Conservation (phyloP, 2,329 filamentous ascomycete species). For the Penicillium fuscoglaucum region DNA sequence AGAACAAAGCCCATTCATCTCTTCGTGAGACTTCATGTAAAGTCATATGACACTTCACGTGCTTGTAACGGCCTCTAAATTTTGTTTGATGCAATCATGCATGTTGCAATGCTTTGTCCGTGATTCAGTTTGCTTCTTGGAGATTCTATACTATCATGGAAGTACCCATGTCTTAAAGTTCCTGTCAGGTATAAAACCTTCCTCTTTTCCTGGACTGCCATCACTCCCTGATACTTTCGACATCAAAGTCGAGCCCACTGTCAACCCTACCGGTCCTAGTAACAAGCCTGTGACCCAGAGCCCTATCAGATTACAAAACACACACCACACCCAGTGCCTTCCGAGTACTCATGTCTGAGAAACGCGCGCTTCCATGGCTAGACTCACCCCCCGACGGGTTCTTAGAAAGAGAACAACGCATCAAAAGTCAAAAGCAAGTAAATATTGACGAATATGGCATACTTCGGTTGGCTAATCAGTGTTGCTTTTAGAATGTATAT, state of each 20-base stretch:
- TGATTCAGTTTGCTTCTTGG: neutral
- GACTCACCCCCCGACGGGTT: neutral
- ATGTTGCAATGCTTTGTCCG: neutral
- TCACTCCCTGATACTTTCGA: neutral
- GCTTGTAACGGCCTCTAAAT: accelerated
- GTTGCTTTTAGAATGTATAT: constrained; percentile 54
- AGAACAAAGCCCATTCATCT: neutral
- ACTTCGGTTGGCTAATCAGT: neutral
- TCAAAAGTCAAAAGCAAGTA: neutral
- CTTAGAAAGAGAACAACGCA: neutral
- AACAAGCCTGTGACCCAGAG: neutral
- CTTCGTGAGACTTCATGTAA: neutral
- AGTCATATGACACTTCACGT: neutral
- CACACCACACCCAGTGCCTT: neutral
- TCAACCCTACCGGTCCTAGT: too few relatives aligned
- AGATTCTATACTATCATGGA: neutral
- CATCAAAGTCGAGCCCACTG: neutral
- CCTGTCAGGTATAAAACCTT: neutral
- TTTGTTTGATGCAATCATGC: neutral
- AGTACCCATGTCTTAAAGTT: neutral
- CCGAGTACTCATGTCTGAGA: neutral
- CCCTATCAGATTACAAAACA: neutral
- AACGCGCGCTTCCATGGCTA: neutral
- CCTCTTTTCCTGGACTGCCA: neutral
- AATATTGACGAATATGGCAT: neutral